Conservation (phyloP, 2,329 filamentous ascomycete species). For the Penicillium sp. region DNA sequence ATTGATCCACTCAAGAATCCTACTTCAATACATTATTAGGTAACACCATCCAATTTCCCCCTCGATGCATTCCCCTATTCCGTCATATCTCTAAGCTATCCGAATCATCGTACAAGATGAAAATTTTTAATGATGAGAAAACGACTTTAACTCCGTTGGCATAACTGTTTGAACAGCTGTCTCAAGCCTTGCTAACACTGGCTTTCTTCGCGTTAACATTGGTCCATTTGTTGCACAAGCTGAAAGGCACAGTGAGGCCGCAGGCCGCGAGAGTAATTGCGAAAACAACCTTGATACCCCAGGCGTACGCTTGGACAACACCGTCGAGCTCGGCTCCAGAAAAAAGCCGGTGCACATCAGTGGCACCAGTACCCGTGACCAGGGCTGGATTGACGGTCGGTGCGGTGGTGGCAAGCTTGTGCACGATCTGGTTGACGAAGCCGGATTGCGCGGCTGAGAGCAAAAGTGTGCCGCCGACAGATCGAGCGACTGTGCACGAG, state of each 20-base stretch:
- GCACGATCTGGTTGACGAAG: slow-evolving; percentile 17
- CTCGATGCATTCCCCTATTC: neutral
- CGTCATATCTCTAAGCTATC: neutral
- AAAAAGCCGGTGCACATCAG: slow-evolving; percentile 35
- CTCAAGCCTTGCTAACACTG: neutral
- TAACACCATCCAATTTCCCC: neutral
- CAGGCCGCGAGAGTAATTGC: slow-evolving; percentile 21
- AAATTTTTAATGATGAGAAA: neutral
- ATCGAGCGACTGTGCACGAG: slow-evolving; percentile 15
- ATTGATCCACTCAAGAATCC: too few relatives aligned
- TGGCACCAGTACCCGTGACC: slow-evolving; percentile 32
- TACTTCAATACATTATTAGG: too few relatives aligned
- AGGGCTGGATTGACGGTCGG: slow-evolving; percentile 11
- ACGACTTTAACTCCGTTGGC: neutral
- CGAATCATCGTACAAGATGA: neutral
- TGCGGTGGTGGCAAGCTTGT: slow-evolving; percentile 14
- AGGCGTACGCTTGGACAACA: slow-evolving; percentile 40
- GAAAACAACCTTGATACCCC: slow-evolving; percentile 34
- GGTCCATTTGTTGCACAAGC: slow-evolving; percentile 8
- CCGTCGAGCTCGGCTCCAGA: slow-evolving; percentile 28
- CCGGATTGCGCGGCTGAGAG: slow-evolving; percentile 19
- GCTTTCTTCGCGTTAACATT: slow-evolving; percentile 5
- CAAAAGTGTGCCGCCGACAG: slow-evolving; percentile 15
- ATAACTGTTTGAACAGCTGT: neutral
- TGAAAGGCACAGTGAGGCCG: slow-evolving; percentile 9